Conservation (phyloP, 345 rosid genomes). For the Limnanthes douglasii region DNA sequence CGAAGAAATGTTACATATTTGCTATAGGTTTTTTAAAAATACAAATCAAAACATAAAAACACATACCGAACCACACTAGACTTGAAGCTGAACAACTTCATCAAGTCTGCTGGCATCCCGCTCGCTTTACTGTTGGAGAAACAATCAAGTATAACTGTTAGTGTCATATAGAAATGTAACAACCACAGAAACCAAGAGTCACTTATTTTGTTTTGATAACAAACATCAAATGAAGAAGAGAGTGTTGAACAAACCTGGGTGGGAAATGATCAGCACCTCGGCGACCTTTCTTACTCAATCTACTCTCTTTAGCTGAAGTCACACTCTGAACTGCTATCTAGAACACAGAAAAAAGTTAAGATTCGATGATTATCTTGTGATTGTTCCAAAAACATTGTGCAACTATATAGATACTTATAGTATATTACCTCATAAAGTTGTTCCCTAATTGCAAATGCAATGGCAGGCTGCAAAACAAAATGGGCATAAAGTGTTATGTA, state of each 20-base stretch:
- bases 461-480: conserved; percentile 57
- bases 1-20: too few species aligned
- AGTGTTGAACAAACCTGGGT: conserved; percentile 29
- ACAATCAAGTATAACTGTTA: too few species aligned
- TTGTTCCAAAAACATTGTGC: conserved; percentile 3
- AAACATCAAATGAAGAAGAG: neutral
- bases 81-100: conserved; percentile 78
- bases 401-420: conserved; percentile 1
- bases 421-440: conserved; percentile 74
- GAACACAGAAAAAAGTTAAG: conserved; percentile 8
- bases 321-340: conserved; percentile 84
- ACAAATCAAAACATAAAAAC: too few species aligned
- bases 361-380: neutral
- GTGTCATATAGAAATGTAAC: too few species aligned
- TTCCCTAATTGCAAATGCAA: conserved; percentile 91
- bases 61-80: conserved; percentile 70
- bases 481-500: conserved; percentile 4
- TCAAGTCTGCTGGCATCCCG: conserved; percentile 62
- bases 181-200: neutral
- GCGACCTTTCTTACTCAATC: conserved; percentile 79
- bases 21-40: too few species aligned
- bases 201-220: neutral
- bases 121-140: conserved; percentile 68
- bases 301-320: conserved; percentile 76
- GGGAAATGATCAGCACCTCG: conserved; percentile 56